Base-by-base conservation (phyloP, 441 rosid species). In the Adansonia madagascariensis region DNA sequence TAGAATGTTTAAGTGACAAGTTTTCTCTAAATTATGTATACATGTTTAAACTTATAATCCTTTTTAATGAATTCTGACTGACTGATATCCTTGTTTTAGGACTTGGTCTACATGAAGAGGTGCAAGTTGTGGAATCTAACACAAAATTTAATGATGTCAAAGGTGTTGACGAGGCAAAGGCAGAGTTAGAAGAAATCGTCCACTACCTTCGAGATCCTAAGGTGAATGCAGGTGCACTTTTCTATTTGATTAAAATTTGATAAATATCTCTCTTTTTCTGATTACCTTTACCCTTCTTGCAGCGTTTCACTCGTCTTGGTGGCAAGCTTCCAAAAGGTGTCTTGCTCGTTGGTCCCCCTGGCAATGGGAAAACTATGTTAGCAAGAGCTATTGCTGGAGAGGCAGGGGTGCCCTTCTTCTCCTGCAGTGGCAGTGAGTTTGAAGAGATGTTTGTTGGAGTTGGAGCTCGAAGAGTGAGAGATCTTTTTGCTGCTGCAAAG, bases 371-470 rank as follows among this genome's bases (percentile, higher is more conserved):
- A 86, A 95, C 99, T 18, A 94, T 95, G 97, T 87, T 94, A 73
- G 99, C 99, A 46, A 94, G 99, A 63, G 97, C 99, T 61, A 94
- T 95, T 78, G 99, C 99, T 18, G 99, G 99, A 67, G 99, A 95
- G 89, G 98, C 98, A 14, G 95, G 98, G 57, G 98, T 94, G 73
- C 99, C 99, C 63, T 95, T 95, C 88, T 95, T 94, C 86, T 95
- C 98, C 24, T 92, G 98, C 89, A 95, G 98, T 77, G 99, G 99
- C 64, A 95, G 99, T 64, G 98, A 95, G 83, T 95, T 95, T 77
- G 99, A 95, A 83, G 99, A 95, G 87, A 94, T 95, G 97, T 95
- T 91, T 86, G 97, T 95, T 80, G 99, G 98, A 15, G 97, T 92
- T 79, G 99, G 99, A 85, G 99, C 98, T 41, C 84, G 97, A 76